These are phyloP conservation scores for Tuber melanosporum DNA, from an alignment of 495 filamentous ascomycete genomes.

Conservation along the genomic window DNA sequence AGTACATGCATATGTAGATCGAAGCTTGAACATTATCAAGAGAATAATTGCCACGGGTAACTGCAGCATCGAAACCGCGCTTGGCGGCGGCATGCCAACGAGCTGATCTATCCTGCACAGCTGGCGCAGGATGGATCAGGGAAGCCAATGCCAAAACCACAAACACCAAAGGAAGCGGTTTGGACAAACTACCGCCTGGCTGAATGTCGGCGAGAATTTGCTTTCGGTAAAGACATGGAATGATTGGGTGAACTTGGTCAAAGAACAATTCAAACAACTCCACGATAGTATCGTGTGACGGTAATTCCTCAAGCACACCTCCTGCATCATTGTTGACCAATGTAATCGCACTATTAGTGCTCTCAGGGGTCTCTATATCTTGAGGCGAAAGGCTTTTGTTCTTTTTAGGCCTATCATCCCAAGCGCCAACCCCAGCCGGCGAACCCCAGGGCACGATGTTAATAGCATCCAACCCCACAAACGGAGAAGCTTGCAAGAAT, in stretches of 20 bases:
- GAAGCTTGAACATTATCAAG: conserved; percentile 36
- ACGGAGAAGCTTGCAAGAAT: conserved; percentile 36
- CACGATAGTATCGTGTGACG: conserved; percentile 17
- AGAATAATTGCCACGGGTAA: conserved; percentile 27
- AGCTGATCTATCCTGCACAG: conserved; percentile 15
- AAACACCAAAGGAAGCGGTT: conserved; percentile 32
- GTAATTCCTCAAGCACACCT: conserved; percentile 22
- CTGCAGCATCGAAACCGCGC: conserved; percentile 27
- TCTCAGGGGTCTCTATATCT: conserved; percentile 2
- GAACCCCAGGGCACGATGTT: conserved; percentile 25
- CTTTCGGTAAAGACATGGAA: conserved; percentile 39
- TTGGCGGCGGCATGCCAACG: conserved; percentile 33
- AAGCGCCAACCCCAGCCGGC: not conserved
- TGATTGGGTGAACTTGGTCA: conserved; percentile 34
- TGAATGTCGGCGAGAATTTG: conserved; percentile 24
- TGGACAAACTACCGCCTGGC: conserved; percentile 16
- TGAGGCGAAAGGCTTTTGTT: conserved; percentile 14
- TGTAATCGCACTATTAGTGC: not conserved
- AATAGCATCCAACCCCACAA: conserved; percentile 19
- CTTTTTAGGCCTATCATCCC: conserved; percentile 13
- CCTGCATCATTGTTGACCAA: conserved; percentile 4
- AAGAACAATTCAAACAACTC: conserved; percentile 36
- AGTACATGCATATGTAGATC: conserved; percentile 36
- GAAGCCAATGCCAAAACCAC: conserved; percentile 31
- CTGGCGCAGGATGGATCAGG: conserved; percentile 28